Evolutionary conservation across 2,329 filamentous ascomycete species (phyloP), one percentile per base, ranked within the genome.

Genomic region (Colletotrichum sidae): DNA sequence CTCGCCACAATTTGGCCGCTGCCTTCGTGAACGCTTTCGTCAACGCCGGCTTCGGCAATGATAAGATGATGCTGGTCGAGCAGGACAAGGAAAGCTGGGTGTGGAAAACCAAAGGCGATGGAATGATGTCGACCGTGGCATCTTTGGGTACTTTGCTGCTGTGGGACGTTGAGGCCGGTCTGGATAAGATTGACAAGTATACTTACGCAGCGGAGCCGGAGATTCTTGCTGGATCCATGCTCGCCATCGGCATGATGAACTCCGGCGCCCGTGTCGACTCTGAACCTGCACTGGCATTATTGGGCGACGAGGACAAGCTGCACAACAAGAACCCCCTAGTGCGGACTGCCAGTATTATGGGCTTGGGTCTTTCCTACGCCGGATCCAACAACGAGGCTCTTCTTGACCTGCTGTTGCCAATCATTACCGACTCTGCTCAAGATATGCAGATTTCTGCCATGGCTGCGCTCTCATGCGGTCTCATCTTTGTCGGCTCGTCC

Each of bases 51-150:
- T 99, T 94, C 72, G 92, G 94, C 47, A 92, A 94, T 63, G 96
- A 99, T 79, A 98, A 97, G 84, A 92, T 99, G 88, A 97, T 99
- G 95, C 84, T 98, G 63, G 90, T 93, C 46, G 91, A 96, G 17
- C 90, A 92, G 65, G 90, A 94, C 69, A 96, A 97, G 82, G 90
- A 92, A 72, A 92, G 91, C 69, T 99, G 96, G 95, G 93, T 99
- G 5, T 99, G 94, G 93, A 99, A 98, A 84, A 98, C 96, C 17
- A 99, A 99, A 80, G 94, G 96, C 46, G 94, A 97, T 73, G 96
- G 96, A 69, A 97, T 97, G 94, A 86, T 97, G 79, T 98, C 96
- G 1, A 97, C 95, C 0, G 92, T 96, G 44, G 96, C 96, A 5
- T 98, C 96, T 0, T 81, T 97, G 71, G 96, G 96, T 74, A 95